Percentiles rank a stretch among this genome's conserved stretches.
Conservation (phyloP, 129 eudicot species). For the Erigeron canadensis region DNA sequence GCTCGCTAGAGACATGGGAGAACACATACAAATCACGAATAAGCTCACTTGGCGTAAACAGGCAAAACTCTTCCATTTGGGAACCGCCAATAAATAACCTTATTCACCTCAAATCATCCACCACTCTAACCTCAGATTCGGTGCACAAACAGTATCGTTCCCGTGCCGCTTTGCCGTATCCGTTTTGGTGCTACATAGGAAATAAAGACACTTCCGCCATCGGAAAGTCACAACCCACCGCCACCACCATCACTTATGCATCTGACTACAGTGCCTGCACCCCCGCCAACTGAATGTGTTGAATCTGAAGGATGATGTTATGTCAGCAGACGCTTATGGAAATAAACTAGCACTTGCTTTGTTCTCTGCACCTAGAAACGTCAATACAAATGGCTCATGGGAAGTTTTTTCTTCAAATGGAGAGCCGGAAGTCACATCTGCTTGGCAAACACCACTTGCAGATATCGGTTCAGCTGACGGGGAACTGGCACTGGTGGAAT, state of each 20-base stretch:
- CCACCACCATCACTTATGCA: slow-evolving; percentile 20
- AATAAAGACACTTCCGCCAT: slow-evolving; percentile 57
- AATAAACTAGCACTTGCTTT: slow-evolving; percentile 56
- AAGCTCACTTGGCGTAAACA: too few species aligned
- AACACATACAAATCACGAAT: too few species aligned
- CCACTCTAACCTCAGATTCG: too few species aligned
- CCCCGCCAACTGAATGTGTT: slow-evolving; percentile 40
- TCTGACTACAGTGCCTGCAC: slow-evolving; percentile 9
- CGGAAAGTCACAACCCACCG: slow-evolving; percentile 17
- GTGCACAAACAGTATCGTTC: too few species aligned
- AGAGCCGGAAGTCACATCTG: slow-evolving; percentile 44
- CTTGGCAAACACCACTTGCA: slow-evolving; percentile 40
- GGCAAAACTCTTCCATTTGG: too few species aligned
- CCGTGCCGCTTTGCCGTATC: too few species aligned
- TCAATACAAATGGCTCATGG: slow-evolving; percentile 43
- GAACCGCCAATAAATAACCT: too few species aligned
- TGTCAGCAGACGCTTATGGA: slow-evolving; percentile 50
- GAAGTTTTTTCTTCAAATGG: slow-evolving; percentile 46
- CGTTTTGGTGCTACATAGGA: too few species aligned
- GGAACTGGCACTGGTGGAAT: slow-evolving; percentile 66
- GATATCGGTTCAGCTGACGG: slow-evolving; percentile 42
- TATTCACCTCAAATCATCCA: too few species aligned
- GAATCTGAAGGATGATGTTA: slow-evolving; percentile 53
- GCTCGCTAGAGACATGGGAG: too few species aligned
- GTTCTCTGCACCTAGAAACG: slow-evolving; percentile 48